Conservation (phyloP, 1,284 basidiomycete genomes). For the Puccinia polysora region DNA sequence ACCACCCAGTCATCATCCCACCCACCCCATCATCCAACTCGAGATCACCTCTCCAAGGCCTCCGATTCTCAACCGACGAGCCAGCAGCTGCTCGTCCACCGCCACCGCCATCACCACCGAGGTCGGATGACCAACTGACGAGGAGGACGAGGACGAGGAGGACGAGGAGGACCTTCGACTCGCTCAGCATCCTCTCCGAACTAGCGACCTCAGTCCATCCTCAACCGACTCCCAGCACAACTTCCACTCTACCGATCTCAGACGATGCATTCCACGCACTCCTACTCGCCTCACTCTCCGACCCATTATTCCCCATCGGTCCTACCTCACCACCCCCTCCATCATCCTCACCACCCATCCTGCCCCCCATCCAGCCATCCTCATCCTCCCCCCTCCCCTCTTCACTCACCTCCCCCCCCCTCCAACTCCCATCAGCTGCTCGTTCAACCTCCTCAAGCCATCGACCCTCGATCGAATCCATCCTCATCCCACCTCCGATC, state of each 20-base stretch:
- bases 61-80: not conserved
- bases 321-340: no score
- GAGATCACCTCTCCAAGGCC: not conserved
- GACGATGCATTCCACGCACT: conserved; percentile 24
- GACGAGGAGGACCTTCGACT: conserved; percentile 1
- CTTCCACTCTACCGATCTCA: not conserved
- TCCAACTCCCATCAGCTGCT: no score
- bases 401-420: not conserved
- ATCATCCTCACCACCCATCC: not conserved
- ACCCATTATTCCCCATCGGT: no score
- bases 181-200: conserved; percentile 28
- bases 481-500: no score
- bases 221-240: not conserved
- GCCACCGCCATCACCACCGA: not conserved
- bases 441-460: no score
- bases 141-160: not conserved
- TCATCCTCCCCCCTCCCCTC: not conserved
- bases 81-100: no score
- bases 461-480: no score
- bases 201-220: conserved; percentile 4
- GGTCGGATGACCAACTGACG: no score
- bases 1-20: not conserved
- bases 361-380: no score
- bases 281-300: conserved; percentile 13
- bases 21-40: not conserved